Conservation (phyloP, 306 rosid genomes). For the Mimosa pudica region DNA sequence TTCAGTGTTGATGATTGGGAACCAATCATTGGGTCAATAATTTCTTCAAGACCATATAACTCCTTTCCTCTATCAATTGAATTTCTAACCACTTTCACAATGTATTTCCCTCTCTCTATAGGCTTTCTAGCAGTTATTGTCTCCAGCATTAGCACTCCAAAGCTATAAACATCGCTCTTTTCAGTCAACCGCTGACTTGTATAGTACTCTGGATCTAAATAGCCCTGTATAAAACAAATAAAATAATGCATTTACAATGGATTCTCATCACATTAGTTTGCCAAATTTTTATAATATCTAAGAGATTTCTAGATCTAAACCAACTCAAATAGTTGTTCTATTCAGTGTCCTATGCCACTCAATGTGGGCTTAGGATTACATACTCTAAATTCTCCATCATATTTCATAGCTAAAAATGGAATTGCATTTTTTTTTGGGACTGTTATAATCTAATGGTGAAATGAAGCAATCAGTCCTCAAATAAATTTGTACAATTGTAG, state of each 20-base stretch:
- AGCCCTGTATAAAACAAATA: slow-evolving; percentile 46
- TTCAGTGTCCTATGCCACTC: too few species aligned
- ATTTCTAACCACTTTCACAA: slow-evolving; percentile 51
- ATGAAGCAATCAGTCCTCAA: background rate
- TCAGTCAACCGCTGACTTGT: slow-evolving; percentile 33
- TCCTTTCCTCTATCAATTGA: slow-evolving; percentile 45
- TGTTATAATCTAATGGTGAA: background rate
- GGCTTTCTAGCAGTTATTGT: slow-evolving; percentile 56
- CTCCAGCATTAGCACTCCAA: slow-evolving; percentile 67
- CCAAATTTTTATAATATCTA: background rate
- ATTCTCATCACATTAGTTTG: slow-evolving; percentile 8
- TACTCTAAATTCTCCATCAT: too few species aligned
- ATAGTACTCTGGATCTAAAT: slow-evolving; percentile 48
- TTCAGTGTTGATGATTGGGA: slow-evolving; percentile 34
- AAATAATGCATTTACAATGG: background rate
- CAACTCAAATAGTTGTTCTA: too few species aligned
- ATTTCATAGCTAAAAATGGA: background rate
- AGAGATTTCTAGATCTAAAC: background rate
- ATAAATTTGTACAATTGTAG: background rate
- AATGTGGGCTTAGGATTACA: too few species aligned
- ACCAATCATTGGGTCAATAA: slow-evolving; percentile 46
- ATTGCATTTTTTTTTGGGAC: background rate
- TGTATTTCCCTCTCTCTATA: slow-evolving; percentile 48
- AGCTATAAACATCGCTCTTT: slow-evolving; percentile 72
- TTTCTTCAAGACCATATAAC: slow-evolving; percentile 33